Evolutionary conservation across 2,329 filamentous ascomycete species (phyloP), one percentile per base, ranked within the genome.

Genomic region (Curvularia eragrostidis): DNA sequence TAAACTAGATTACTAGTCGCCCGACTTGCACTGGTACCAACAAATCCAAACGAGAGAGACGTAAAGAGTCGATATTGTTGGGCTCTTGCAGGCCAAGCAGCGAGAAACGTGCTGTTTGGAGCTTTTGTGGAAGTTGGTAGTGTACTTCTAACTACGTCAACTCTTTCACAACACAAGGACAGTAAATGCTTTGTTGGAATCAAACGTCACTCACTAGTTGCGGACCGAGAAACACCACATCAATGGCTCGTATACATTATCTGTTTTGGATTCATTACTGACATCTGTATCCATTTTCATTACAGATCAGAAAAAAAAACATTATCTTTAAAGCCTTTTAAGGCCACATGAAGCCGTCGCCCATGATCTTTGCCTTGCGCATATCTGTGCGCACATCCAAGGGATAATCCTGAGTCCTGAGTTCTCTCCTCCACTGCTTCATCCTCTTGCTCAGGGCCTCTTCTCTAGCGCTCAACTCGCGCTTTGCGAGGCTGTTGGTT

Each of bases 1-100:
- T 6, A 73, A 75, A 60, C n/a, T n/a, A n/a, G n/a, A n/a, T n/a
- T 75, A 75, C 58, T 71, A 41, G 52, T 77, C 73, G 2, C 74
- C 75, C n/a, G 8, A 69, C 67, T 39, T 72, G 74, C 58, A 78
- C 39, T 8, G 74, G 73, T 23, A 78, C 68, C 24, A 77, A 72
- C 68, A 23, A 77, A 72, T 3, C 70, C 71, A 58, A 75, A 76
- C 6, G 70, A 75, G 3, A 7, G 70, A 75, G 3, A 77, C 75
- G 58, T 74, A 77, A 77, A 5, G 68, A 72, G 44, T 77, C 75
- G 28, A 74, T 73, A 18, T 73, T 73, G 62, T 78, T 75, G 5
- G 75, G 76, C 56, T 78, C 75, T n/a, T n/a, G n/a, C n/a, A n/a
- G n/a, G n/a, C n/a, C n/a, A n/a, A n/a, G 74, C 28, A 77, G 52